phyloP scores from a whole-genome alignment of 139 green algal species.

The Chlamydomonas sphaeroides region DNA sequence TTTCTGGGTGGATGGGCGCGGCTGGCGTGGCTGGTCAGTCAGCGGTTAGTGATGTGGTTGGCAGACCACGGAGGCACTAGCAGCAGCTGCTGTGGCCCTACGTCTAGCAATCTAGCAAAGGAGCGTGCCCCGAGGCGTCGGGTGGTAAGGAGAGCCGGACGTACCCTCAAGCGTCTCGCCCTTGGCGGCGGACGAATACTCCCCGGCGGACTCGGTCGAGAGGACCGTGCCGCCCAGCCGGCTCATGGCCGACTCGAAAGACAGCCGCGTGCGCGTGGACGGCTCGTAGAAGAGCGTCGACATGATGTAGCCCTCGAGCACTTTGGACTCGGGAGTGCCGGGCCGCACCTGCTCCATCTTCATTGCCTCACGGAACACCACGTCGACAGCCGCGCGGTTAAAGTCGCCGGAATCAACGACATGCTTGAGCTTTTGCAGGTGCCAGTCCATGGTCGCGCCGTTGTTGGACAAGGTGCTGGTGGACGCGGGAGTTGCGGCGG shows the following conservation, averaged over 20 bases:
- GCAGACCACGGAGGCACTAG: too few species aligned
- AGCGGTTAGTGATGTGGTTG: too few species aligned
- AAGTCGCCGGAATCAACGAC: slow-evolving; percentile 95
- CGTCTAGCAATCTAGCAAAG: too few species aligned
- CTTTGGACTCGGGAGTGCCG: slow-evolving; percentile 62
- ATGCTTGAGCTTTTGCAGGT: slow-evolving; percentile 58
- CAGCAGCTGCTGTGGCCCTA: too few species aligned
- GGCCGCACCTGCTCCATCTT: slow-evolving; percentile 81
- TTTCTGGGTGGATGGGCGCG: too few species aligned
- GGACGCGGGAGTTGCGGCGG: too few species aligned
- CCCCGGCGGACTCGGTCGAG: slow-evolving; percentile 95
- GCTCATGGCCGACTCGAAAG: slow-evolving; percentile 97
- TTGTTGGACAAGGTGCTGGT: slow-evolving; percentile 15
- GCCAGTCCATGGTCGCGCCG: slow-evolving; percentile 25
- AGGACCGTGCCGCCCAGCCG: slow-evolving; percentile 92
- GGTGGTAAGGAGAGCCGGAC: too few species aligned
- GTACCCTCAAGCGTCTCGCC: slow-evolving; percentile 96
- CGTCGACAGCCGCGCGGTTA: slow-evolving; percentile 75
- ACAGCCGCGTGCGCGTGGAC: slow-evolving; percentile 97
- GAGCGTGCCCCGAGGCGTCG: too few species aligned
- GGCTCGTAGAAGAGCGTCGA: slow-evolving; percentile 99
- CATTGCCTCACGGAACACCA: slow-evolving; percentile 88
- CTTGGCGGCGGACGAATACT: slow-evolving; percentile 98
- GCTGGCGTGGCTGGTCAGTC: too few species aligned
- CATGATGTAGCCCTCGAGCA: slow-evolving; percentile 94